phyloP scores from a whole-genome alignment of 1,139 yeast species.

The Kazachstania sp. region DNA sequence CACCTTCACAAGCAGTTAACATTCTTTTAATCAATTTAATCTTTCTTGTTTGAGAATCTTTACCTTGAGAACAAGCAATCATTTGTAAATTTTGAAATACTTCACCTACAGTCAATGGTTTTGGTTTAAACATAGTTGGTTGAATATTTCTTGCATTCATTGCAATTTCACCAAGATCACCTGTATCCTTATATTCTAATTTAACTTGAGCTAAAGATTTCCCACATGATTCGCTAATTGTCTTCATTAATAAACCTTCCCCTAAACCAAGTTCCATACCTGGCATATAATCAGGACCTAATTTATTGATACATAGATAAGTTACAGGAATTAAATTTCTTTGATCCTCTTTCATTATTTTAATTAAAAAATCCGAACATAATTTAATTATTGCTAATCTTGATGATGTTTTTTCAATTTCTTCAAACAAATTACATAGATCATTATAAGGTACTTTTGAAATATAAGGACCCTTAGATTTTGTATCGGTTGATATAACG shows the following conservation, averaged over 20 bases:
- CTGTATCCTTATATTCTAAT: constrained; percentile 65
- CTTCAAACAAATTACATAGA: constrained; percentile 61
- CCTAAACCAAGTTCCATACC: constrained; percentile 91
- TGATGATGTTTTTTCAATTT: constrained; percentile 69
- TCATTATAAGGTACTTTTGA: constrained; percentile 44
- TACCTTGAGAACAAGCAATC: constrained; percentile 77
- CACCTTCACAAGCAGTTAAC: constrained; percentile 79
- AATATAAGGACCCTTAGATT: constrained; percentile 4
- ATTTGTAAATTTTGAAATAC: constrained; percentile 69
- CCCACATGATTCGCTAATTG: constrained; percentile 87
- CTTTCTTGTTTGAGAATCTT: constrained; percentile 71
- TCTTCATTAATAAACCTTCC: constrained; percentile 76
- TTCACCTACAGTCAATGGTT: constrained; percentile 58
- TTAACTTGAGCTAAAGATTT: constrained; percentile 62
- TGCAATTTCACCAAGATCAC: constrained; percentile 90
- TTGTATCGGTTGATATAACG: not conserved
- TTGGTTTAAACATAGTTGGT: constrained; percentile 88
- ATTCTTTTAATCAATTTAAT: constrained; percentile 69
- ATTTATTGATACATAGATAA: constrained; percentile 73
- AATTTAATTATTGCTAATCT: constrained; percentile 71
- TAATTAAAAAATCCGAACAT: constrained; percentile 61
- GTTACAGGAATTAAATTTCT: constrained; percentile 59
- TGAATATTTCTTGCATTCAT: constrained; percentile 75
- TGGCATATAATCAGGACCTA: constrained; percentile 88
- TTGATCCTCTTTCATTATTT: constrained; percentile 51